These are phyloP conservation scores for Peronospora belbahrii DNA, from an alignment of 352 stramenopile species.

Conservation along the genomic window DNA sequence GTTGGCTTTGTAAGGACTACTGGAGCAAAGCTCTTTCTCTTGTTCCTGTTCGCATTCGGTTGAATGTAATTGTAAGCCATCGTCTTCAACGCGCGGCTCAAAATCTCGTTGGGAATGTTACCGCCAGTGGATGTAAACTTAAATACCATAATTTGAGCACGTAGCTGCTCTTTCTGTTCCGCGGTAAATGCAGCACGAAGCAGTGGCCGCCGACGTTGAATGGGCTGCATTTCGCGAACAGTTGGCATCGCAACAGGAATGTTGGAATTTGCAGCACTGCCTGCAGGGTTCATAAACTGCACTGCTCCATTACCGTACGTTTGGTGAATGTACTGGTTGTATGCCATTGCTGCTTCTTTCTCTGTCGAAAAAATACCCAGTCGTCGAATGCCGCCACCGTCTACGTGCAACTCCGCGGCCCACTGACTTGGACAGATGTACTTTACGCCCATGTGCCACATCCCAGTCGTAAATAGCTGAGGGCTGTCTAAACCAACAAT, in stretches of 20 bases:
- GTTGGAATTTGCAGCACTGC: slow-evolving; percentile 23
- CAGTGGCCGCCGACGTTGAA: slow-evolving; percentile 37
- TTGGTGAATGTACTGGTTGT: slow-evolving; percentile 84
- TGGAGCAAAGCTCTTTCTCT: slow-evolving; percentile 64
- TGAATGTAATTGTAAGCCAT: slow-evolving; percentile 53
- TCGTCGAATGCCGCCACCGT: slow-evolving; percentile 71
- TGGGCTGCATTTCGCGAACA: slow-evolving; percentile 47
- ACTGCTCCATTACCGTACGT: slow-evolving; percentile 71
- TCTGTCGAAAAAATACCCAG: slow-evolving; percentile 64
- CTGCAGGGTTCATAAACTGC: slow-evolving; percentile 83
- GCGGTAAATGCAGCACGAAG: slow-evolving; percentile 60
- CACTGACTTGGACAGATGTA: slow-evolving; percentile 70
- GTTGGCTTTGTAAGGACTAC: slow-evolving; percentile 45
- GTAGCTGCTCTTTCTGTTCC: slow-evolving; percentile 84
- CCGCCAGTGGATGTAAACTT: slow-evolving; percentile 81
- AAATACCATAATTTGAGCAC: slow-evolving; percentile 88
- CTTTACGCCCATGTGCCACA: slow-evolving; percentile 81
- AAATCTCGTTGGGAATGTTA: slow-evolving; percentile 68
- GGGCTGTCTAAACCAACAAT: slow-evolving; percentile 62
- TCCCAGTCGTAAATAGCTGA: slow-evolving; percentile 64
- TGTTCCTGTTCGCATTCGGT: slow-evolving; percentile 50
- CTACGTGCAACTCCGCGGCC: slow-evolving; percentile 76
- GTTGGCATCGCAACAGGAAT: slow-evolving; percentile 46
- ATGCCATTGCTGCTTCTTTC: slow-evolving; percentile 70
- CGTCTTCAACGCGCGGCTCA: slow-evolving; percentile 63